phyloP scores from a whole-genome alignment of 495 filamentous ascomycete genomes.

The Penicillium herquei region DNA sequence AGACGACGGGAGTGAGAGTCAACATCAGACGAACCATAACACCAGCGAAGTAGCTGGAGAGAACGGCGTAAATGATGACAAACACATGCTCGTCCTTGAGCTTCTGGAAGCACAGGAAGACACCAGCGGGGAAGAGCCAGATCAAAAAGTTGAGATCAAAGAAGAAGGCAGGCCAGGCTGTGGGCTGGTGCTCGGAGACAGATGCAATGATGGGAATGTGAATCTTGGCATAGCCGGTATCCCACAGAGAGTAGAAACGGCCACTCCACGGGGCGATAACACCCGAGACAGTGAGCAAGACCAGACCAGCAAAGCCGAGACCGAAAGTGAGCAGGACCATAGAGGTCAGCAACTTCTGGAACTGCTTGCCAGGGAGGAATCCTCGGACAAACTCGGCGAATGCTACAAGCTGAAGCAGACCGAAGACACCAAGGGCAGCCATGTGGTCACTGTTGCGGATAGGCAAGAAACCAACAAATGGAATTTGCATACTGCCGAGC shows the following conservation, averaged over 20 bases:
- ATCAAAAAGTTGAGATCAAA: conserved; percentile 98
- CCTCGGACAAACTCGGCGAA: conserved; percentile 89
- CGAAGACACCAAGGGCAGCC: conserved; percentile 94
- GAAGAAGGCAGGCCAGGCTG: conserved; percentile 99
- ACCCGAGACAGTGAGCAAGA: conserved; percentile 80
- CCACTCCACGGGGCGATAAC: conserved; percentile 97
- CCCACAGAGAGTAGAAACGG: conserved; percentile 99
- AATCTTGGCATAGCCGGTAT: conserved; percentile 98
- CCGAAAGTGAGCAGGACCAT: conserved; percentile 75
- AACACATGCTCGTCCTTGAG: conserved; percentile 98
- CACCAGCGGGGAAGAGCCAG: conserved; percentile 98
- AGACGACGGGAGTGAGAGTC: conserved; percentile 94
- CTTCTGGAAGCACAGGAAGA: conserved; percentile 95
- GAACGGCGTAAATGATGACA: conserved; percentile 91
- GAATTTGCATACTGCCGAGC: conserved; percentile 98
- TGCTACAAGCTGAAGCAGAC: conserved; percentile 88
- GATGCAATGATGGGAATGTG: conserved; percentile 99
- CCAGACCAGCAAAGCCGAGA: conserved; percentile 70
- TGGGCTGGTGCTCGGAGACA: conserved; percentile 98
- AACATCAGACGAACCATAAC: conserved; percentile 99
- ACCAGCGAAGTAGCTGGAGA: conserved; percentile 96
- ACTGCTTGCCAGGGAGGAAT: conserved; percentile 87
- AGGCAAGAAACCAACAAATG: conserved; percentile 96
- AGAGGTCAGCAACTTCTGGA: conserved; percentile 78
- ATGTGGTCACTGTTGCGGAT: conserved; percentile 98